These are phyloP conservation scores for Epicoccum sorghinum DNA, from an alignment of 2,329 filamentous ascomycete species.

Conservation along the genomic window DNA sequence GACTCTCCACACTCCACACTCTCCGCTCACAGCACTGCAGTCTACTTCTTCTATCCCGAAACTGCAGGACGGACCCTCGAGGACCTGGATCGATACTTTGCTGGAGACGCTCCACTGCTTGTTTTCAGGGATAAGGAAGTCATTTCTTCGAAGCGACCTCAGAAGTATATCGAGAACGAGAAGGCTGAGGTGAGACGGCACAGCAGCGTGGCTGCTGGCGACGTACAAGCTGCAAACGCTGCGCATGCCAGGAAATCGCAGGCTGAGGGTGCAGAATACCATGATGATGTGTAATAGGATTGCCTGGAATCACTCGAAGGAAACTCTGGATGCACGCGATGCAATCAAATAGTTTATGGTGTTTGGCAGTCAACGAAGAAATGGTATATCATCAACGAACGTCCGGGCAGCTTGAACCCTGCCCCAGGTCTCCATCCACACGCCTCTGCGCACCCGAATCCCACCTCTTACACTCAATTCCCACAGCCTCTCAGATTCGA, in stretches of 20 bases:
- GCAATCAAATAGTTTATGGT: neutral
- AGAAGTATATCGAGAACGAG: slow-evolving; percentile 54
- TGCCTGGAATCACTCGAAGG: no score
- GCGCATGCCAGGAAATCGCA: slow-evolving; percentile 1
- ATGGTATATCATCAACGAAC: neutral
- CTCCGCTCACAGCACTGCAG: slow-evolving; percentile 11
- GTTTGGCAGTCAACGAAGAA: no score
- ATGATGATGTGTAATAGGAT: slow-evolving; percentile 1
- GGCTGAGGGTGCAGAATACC: slow-evolving; percentile 2
- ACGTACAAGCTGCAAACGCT: slow-evolving; percentile 22
- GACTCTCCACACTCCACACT: neutral
- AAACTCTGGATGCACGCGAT: no score
- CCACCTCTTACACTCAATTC: no score
- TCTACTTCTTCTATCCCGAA: slow-evolving; percentile 41
- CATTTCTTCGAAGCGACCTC: slow-evolving; percentile 52
- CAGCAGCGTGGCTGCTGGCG: slow-evolving; percentile 28
- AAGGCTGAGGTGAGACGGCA: slow-evolving; percentile 34
- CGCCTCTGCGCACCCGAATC: no score
- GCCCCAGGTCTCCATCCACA: no score
- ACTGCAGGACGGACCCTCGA: slow-evolving; percentile 39
- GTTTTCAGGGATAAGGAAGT: slow-evolving; percentile 57
- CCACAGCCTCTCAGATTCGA: no score
- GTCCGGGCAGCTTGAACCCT: no score
- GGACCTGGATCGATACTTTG: slow-evolving; percentile 40
- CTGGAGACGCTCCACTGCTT: slow-evolving; percentile 42